These are phyloP conservation scores for Flueggea neowawraea DNA, from an alignment of 441 rosid species.

Conservation along the genomic window DNA sequence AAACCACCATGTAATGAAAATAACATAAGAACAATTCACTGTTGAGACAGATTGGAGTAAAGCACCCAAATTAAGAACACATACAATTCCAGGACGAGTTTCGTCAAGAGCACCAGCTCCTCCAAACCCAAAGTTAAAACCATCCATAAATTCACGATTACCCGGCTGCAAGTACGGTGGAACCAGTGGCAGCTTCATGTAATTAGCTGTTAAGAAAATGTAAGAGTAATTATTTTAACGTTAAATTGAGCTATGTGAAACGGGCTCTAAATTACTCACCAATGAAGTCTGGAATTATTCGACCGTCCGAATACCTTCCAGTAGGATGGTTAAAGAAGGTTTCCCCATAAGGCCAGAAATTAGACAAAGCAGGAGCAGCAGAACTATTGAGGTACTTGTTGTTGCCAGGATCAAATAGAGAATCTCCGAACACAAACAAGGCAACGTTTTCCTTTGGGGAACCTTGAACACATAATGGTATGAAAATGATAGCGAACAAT, in stretches of 20 bases:
- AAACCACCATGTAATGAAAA: no score
- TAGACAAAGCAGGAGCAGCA: not conserved
- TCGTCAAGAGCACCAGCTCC: conserved; percentile 2
- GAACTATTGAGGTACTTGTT: not conserved
- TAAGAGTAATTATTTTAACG: not conserved
- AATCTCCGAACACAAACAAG: conserved; percentile 1
- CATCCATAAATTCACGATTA: not conserved
- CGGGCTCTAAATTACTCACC: not conserved
- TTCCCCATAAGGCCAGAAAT: not conserved
- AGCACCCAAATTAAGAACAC: not conserved
- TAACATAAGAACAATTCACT: no score
- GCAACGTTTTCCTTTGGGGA: not conserved
- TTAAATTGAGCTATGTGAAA: not conserved
- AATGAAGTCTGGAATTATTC: not conserved
- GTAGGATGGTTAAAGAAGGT: conserved; percentile 1
- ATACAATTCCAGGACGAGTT: not conserved
- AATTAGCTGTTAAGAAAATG: not conserved
- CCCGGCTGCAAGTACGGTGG: not conserved
- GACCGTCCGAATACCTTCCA: not conserved
- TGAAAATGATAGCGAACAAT: no score
- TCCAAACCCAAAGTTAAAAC: conserved; percentile 2
- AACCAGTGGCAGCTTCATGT: conserved; percentile 1
- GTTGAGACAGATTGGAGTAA: no score
- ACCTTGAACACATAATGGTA: no score
- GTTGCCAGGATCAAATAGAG: not conserved